A percentile compares a stretch with the other conserved stretches of the same genome.
Conservation (phyloP, 1,139 yeast species). For the Protomyces arabidopsidicola region DNA sequence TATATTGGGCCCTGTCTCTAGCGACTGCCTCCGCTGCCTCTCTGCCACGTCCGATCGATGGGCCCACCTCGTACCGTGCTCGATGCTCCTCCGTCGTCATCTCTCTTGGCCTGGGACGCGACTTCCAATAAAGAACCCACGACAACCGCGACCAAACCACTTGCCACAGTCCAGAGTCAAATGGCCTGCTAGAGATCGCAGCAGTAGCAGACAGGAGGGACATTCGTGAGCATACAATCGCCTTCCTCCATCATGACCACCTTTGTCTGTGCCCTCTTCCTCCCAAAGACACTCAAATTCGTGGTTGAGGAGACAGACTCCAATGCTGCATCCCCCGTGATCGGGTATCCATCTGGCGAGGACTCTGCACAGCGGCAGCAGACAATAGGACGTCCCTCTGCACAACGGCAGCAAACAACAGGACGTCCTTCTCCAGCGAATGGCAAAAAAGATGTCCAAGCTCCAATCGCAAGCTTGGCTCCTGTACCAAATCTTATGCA, state of each 20-base stretch:
- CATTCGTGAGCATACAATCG: too few relatives aligned
- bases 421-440: neutral
- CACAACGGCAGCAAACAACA: neutral
- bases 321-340: neutral
- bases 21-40: too few relatives aligned
- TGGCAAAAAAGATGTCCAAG: neutral
- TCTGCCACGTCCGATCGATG: too few relatives aligned
- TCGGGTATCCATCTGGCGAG: neutral
- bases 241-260: neutral
- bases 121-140: too few relatives aligned
- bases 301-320: neutral
- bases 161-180: too few relatives aligned
- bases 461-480: neutral
- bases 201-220: too few relatives aligned
- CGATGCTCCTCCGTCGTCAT: too few relatives aligned
- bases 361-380: neutral
- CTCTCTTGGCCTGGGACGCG: too few relatives aligned
- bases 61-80: too few relatives aligned
- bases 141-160: too few relatives aligned
- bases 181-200: too few relatives aligned
- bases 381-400: neutral
- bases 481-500: conserved; percentile 13
- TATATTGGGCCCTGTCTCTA: too few relatives aligned
- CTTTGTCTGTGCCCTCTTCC: conserved; percentile 12
- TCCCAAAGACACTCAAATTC: conserved; percentile 19